Conservation (phyloP, 345 rosid species). For the Hirschfeldia incana region DNA sequence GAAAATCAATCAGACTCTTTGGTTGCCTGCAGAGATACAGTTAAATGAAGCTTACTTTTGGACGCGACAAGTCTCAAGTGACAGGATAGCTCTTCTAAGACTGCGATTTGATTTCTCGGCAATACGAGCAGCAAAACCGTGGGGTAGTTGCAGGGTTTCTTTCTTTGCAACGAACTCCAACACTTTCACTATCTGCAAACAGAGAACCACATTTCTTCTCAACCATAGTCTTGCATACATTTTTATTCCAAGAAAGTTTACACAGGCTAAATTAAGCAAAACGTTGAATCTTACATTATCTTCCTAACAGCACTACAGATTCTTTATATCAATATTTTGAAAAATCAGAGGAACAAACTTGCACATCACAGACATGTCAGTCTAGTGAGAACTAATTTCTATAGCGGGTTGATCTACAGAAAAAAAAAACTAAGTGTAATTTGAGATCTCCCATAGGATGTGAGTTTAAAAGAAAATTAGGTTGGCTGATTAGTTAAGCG, state of each 20-base stretch:
- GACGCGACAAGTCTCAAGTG: constrained; percentile 82
- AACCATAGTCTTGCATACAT: neutral
- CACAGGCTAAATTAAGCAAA: neutral
- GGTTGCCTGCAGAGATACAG: neutral
- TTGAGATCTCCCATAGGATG: neutral
- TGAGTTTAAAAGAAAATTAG: neutral
- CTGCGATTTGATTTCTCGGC: constrained; percentile 88
- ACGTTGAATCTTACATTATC: constrained; percentile 3
- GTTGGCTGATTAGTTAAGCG: neutral
- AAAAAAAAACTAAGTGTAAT: neutral
- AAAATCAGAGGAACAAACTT: constrained; percentile 3
- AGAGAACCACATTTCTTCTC: neutral
- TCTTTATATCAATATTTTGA: neutral
- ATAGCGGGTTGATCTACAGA: neutral
- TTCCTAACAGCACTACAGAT: constrained; percentile 11
- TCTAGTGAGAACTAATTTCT: neutral
- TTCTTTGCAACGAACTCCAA: constrained; percentile 84
- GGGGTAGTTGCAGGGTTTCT: constrained; percentile 78
- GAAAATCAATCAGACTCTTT: neutral
- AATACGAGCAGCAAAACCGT: constrained; percentile 78
- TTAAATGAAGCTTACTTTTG: constrained; percentile 64
- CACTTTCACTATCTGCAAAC: constrained; percentile 67
- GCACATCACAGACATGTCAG: neutral
- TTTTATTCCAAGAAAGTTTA: constrained; percentile 2
- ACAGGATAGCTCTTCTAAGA: constrained; percentile 81